Percentiles rank a stretch among this genome's conserved stretches.
Conservation (phyloP, 805 yeast genomes). For the Saccharomycopsis malanga region DNA sequence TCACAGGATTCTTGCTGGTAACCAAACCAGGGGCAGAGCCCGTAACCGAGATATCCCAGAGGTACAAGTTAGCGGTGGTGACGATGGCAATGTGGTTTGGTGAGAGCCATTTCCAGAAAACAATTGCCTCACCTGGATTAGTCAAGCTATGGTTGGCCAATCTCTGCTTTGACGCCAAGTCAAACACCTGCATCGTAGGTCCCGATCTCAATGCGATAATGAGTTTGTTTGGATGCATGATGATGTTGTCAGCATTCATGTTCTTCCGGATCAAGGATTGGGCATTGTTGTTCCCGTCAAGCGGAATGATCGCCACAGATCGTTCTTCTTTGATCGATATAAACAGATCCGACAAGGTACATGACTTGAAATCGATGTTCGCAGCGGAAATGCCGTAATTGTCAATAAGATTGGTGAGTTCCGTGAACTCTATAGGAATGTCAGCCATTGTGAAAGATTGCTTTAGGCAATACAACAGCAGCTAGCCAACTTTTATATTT, state of each 20-base stretch:
- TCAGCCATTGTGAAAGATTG: conserved; percentile 36
- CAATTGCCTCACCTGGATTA: conserved; percentile 57
- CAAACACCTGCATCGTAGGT: conserved; percentile 94
- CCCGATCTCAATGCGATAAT: conserved; percentile 92
- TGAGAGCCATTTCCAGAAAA: conserved; percentile 92
- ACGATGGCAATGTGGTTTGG: conserved; percentile 72
- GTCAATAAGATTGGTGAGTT: conserved; percentile 69
- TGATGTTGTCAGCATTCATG: conserved; percentile 96
- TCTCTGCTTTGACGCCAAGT: conserved; percentile 79
- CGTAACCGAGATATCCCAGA: conserved; percentile 76
- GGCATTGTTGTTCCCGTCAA: conserved; percentile 69
- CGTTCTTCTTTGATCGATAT: conserved; percentile 62
- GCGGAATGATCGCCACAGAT: conserved; percentile 89
- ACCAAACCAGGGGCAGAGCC: conserved; percentile 71
- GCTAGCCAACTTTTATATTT: too few relatives aligned
- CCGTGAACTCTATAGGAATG: conserved; percentile 95
- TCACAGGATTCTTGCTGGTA: conserved; percentile 75
- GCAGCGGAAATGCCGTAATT: conserved; percentile 52
- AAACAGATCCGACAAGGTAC: conserved; percentile 87
- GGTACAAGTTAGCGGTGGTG: conserved; percentile 66
- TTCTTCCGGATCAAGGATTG: conserved; percentile 59
- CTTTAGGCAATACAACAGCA: too few relatives aligned
- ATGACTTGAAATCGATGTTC: conserved; percentile 84
- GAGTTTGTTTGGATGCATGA: conserved; percentile 86
- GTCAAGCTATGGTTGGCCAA: conserved; percentile 78